These are phyloP conservation scores for Xylaria digitata DNA, from an alignment of 2,329 filamentous ascomycete species.

Conservation along the genomic window DNA sequence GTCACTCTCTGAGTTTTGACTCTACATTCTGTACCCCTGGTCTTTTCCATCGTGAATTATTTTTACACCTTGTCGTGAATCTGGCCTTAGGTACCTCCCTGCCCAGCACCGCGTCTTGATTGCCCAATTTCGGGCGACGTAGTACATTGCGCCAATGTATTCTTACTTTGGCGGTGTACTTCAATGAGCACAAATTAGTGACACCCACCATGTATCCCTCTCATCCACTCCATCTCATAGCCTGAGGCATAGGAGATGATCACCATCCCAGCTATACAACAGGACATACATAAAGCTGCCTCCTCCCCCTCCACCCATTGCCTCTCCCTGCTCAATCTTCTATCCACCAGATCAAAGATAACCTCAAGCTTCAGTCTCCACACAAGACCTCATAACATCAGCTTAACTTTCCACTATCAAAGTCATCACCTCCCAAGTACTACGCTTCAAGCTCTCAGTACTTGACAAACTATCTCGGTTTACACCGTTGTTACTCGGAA, in stretches of 20 bases:
- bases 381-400: slow-evolving; percentile 20
- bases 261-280: slow-evolving; percentile 40
- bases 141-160: slow-evolving; percentile 44
- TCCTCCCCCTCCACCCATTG: slow-evolving; percentile 42
- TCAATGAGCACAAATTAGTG: slow-evolving; percentile 38
- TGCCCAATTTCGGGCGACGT: slow-evolving; percentile 40
- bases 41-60: slow-evolving; percentile 45
- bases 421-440: neutral
- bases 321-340: slow-evolving; percentile 31
- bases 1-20: slow-evolving; percentile 33
- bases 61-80: slow-evolving; percentile 47
- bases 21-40: slow-evolving; percentile 41
- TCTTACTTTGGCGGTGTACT: slow-evolving; percentile 48
- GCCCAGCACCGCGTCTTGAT: slow-evolving; percentile 39
- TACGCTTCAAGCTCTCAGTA: slow-evolving; percentile 7
- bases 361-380: slow-evolving; percentile 28
- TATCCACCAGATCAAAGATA: slow-evolving; percentile 43
- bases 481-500: slow-evolving; percentile 10
- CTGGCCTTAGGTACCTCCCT: slow-evolving; percentile 43
- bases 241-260: slow-evolving; percentile 40
- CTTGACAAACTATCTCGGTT: slow-evolving; percentile 14
- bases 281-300: slow-evolving; percentile 49
- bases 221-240: slow-evolving; percentile 39
- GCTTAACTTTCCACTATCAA: slow-evolving; percentile 14
- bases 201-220: slow-evolving; percentile 44